A percentile compares a stretch with the other conserved stretches of the same genome.
These are phyloP conservation scores for Aspergillus sclerotioniger DNA, from an alignment of 495 filamentous ascomycete species.

Conservation along the genomic window DNA sequence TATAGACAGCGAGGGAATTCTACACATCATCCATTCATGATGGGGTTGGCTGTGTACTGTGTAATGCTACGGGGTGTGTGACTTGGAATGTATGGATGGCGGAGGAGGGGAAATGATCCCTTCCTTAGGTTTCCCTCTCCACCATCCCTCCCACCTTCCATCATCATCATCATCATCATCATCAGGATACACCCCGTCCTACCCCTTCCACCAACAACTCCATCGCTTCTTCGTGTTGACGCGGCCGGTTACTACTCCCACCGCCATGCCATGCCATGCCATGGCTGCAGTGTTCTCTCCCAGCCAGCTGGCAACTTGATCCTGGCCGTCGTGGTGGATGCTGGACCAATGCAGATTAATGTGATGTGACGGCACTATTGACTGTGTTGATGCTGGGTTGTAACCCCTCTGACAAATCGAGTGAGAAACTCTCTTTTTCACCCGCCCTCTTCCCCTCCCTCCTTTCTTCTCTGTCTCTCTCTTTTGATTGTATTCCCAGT, in stretches of 20 bases:
- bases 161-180: neutral
- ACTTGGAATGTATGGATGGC: neutral
- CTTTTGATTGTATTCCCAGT: neutral
- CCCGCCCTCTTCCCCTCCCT: neutral
- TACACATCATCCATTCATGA: conserved; percentile 1
- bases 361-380: conserved; percentile 17
- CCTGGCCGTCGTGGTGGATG: neutral
- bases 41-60: neutral
- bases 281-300: no score
- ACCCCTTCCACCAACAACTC: neutral
- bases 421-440: neutral
- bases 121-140: no score
- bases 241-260: neutral
- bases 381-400: neutral
- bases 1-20: neutral
- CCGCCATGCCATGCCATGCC: no score
- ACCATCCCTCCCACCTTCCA: neutral
- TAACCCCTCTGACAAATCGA: conserved; percentile 11
- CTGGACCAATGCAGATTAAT: conserved; percentile 7
- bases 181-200: neutral
- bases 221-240: neutral
- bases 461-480: neutral
- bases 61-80: no score
- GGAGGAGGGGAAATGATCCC: neutral
- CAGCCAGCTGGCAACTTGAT: no score